A percentile compares a stretch with the other conserved stretches of the same genome.
phyloP scores from a whole-genome alignment of 2,329 filamentous ascomycete genomes.

The Neonectria neomacrospora region DNA sequence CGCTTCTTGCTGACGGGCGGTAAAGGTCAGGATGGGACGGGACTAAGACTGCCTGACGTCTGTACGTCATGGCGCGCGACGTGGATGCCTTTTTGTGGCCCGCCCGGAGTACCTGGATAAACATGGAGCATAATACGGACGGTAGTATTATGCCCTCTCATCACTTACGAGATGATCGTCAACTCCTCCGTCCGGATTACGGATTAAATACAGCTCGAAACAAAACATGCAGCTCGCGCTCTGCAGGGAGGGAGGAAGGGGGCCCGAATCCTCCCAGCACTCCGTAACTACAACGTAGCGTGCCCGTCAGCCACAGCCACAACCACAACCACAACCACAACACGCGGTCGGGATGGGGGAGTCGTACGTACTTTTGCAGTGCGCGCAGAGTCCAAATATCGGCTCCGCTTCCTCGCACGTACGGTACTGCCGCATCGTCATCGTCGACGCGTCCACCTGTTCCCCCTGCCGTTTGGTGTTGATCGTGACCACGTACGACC shows the following conservation, averaged over 20 bases:
- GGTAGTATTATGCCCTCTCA: not conserved
- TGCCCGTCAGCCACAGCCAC: conserved; percentile 37
- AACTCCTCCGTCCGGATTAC: not conserved
- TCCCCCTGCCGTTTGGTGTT: not conserved
- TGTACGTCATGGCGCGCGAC: conserved; percentile 26
- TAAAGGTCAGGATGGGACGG: not conserved
- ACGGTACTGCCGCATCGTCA: conserved; percentile 16
- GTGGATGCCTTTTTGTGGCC: conserved; percentile 5
- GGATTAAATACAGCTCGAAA: no score
- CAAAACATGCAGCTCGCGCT: not conserved
- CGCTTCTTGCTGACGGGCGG: not conserved
- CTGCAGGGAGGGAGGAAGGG: no score
- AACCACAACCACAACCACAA: conserved; percentile 40
- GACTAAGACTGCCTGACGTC: conserved; percentile 7
- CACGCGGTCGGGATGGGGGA: conserved; percentile 17
- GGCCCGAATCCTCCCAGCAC: not conserved
- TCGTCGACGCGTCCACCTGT: conserved; percentile 22
- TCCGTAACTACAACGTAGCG: not conserved
- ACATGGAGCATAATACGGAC: not conserved
- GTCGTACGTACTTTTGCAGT: no score
- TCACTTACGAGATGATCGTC: not conserved
- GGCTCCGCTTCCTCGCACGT: conserved; percentile 3
- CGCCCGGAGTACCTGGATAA: not conserved
- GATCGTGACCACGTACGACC: not conserved
- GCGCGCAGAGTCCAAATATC: not conserved